Evolutionary conservation across 768 basidiomycete species (phyloP).

Genomic region (Coprinellus micaceus): DNA sequence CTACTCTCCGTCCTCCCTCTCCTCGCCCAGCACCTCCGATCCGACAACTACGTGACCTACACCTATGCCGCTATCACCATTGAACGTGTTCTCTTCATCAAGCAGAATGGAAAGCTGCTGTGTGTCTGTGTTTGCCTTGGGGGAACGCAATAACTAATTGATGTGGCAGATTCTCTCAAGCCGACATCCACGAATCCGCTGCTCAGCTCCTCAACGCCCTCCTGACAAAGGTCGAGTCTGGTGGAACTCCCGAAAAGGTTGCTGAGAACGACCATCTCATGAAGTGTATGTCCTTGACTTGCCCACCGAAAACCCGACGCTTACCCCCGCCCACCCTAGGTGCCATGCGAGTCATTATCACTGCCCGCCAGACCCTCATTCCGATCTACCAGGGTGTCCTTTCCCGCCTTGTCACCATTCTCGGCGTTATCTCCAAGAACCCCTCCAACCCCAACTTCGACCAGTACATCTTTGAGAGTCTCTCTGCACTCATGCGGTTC

Average conservation of each 20-base stretch:
- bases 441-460: conserved; percentile 98
- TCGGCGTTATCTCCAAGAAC: conserved; percentile 88
- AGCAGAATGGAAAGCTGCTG: conserved; percentile 70
- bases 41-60: conserved; percentile 86
- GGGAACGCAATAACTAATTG: conserved; percentile 2
- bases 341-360: conserved; percentile 90
- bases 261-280: conserved; percentile 98
- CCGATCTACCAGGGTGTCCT: conserved; percentile 66
- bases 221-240: conserved; percentile 74
- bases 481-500: conserved; percentile 94
- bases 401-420: conserved; percentile 71
- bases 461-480: conserved; percentile 95
- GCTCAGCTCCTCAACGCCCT: conserved; percentile 66
- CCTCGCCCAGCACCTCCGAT: conserved; percentile 76
- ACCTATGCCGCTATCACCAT: conserved; percentile 99
- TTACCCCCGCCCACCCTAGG: conserved; percentile 45
- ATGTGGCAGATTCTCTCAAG: conserved; percentile 70
- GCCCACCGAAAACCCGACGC: too few relatives aligned
- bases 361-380: conserved; percentile 74
- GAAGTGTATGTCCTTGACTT: conserved; percentile 68
- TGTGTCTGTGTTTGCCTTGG: conserved; percentile 35
- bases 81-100: conserved; percentile 90
- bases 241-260: conserved; percentile 82
- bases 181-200: conserved; percentile 84
- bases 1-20: conserved; percentile 86